Evolutionary conservation across 805 yeast genomes (phyloP), one percentile per base, ranked within the genome.

Genomic region (Candida easanensis): DNA sequence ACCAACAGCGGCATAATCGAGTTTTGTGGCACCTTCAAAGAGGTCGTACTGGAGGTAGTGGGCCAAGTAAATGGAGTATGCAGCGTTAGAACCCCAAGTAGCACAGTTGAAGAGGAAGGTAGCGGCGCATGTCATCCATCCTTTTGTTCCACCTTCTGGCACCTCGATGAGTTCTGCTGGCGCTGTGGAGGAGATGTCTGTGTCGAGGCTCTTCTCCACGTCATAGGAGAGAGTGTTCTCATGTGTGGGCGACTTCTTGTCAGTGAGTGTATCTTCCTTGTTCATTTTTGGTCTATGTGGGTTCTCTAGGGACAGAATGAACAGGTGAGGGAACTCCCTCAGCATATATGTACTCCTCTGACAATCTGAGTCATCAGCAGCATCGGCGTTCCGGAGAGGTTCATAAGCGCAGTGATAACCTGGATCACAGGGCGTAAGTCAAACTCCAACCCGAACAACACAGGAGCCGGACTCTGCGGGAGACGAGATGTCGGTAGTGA

Each of bases 1-100:
- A 4, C 89, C 88, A 48, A 84, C 70, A 4, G 77, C 64, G 16
- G 88, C 84, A 58, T 72, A 84, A 46, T 80, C 85, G 32, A 79
- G 62, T 42, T 75, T 79, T 0, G 70, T 54, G 0, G 82, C 82
- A 4, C 81, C 84, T 0, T 64, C 60, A 50, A 79, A 82, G 0
- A 69, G 60, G 39, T 73, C 60, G 38, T 71, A 51, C 32, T 74
- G 67, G 16, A 84, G 52, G 56, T 81, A 84, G 50, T 73, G 70
- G 2, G 85, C 75, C 34, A 83, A 64, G 53, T 80, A 83, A 9
- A 84, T 71, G 11, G 87, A 80, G 57, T 72, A 84, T 0, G 57
- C 58, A 4, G 60, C 41, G 38, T 57, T 57, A 9, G 61, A 47
- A 1, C 58, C 62, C 62, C 62, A 57, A 7, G 62, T 57, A 8